Conservation (phyloP, 2,329 filamentous ascomycete species). For the Ophiocordyceps robertsii region DNA sequence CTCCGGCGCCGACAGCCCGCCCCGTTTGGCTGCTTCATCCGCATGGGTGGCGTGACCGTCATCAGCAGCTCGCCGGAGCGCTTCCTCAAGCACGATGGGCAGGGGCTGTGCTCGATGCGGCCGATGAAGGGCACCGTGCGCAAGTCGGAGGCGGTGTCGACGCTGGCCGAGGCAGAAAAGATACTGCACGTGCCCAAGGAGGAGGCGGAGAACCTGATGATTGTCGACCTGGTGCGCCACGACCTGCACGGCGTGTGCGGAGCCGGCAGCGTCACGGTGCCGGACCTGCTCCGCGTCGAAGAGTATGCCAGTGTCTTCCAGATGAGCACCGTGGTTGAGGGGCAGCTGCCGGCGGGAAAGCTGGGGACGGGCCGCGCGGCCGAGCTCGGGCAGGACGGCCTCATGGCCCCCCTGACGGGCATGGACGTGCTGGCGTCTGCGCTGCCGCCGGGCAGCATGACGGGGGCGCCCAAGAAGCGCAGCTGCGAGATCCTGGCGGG, state of each 20-base stretch:
- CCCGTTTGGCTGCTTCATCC: constrained; percentile 73
- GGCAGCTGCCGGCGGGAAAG: constrained; percentile 31
- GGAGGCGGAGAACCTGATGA: constrained; percentile 94
- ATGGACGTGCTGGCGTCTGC: constrained; percentile 65
- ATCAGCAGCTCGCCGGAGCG: constrained; percentile 80
- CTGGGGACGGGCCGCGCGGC: constrained; percentile 4
- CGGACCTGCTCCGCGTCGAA: constrained; percentile 72
- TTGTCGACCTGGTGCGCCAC: constrained; percentile 90
- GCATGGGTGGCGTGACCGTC: constrained; percentile 55
- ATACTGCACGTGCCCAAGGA: constrained; percentile 77
- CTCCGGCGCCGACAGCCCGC: constrained; percentile 64
- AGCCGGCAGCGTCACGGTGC: constrained; percentile 57
- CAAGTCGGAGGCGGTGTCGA: constrained; percentile 52
- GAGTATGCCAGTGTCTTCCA: constrained; percentile 86
- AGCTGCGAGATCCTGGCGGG: constrained; percentile 69
- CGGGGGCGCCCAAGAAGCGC: constrained; percentile 85
- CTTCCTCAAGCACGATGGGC: constrained; percentile 49
- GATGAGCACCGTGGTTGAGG: constrained; percentile 80
- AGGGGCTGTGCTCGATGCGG: constrained; percentile 60
- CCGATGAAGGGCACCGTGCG: constrained; percentile 97
- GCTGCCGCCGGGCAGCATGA: constrained; percentile 89
- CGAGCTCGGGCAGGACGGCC: background rate
- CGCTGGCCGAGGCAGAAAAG: constrained; percentile 55
- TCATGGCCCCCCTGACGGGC: constrained; percentile 34
- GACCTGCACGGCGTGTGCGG: constrained; percentile 80